Evolutionary conservation across 495 filamentous ascomycete genomes (phyloP), one percentile per base, ranked within the genome.

Genomic region (Neurospora hispaniola): DNA sequence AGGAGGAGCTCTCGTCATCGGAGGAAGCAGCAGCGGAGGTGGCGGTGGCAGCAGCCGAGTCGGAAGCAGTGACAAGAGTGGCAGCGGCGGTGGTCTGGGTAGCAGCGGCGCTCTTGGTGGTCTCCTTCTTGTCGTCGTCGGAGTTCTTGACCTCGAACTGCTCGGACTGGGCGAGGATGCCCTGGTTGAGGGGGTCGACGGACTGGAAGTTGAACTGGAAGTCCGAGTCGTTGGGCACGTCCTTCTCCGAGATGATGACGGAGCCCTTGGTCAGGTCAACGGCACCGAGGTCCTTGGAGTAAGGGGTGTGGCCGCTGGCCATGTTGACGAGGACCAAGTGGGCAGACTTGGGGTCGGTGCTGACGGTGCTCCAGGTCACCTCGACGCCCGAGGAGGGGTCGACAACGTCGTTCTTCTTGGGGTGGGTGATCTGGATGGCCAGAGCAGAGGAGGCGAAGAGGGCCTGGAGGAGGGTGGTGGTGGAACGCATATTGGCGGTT

Each of bases 131-230:
- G 6, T 70, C 43, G n/a, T 70, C 71, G 42, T 71, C 69, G 16
- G 69, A 20, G n/a, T 18, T 42, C 70, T 71, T 70, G 48, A 74
- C 66, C 73, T 79, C 72, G 69, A 80, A 80, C 76, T 80, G 78
- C 73, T 74, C 73, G 39, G 75, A 76, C 76, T 80, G 78, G 54
- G 78, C 78, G 12, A 80, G 74, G 71, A 80, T 80, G 62, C 78
- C 78, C 9, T 9, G 9, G 40, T 41, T 41, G 40, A 41, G 40
- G 9, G 40, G 40, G 40, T 41, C 40, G 69, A 77, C 66, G 77
- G 75, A 77, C 75, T 79, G 70, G 69, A 80, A 71, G 76, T 80
- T 80, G 75, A 80, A 79, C 77, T 80, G 78, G 73, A 73, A 80
- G 41, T 42, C 73, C 1, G 54, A 43, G 59, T 76, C 75, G 73